Percentiles rank a stretch among this genome's conserved stretches.
phyloP scores from a whole-genome alignment of 2,329 filamentous ascomycete species.

The Achaetomium macrosporum region DNA sequence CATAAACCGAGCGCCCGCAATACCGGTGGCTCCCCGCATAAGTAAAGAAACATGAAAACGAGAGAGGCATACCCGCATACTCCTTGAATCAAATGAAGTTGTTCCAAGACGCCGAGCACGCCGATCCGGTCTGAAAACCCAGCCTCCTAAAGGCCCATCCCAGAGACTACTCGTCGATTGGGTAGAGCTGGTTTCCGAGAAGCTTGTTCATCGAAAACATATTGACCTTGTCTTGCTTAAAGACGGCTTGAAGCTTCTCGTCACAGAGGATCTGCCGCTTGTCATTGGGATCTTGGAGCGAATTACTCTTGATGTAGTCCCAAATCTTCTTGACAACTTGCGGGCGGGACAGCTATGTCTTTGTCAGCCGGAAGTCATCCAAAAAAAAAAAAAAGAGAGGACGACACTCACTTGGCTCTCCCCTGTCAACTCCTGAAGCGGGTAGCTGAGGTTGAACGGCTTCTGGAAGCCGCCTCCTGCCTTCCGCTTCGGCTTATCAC shows the following conservation, averaged over 20 bases:
- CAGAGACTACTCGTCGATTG: slow-evolving; percentile 57
- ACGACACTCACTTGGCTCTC: slow-evolving; percentile 54
- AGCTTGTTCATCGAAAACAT: slow-evolving; percentile 99
- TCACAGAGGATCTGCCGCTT: slow-evolving; percentile 92
- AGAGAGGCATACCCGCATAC: slow-evolving; percentile 1
- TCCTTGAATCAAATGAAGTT: slow-evolving; percentile 3
- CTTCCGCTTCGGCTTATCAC: slow-evolving; percentile 65
- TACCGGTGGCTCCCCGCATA: background rate
- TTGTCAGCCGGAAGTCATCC: background rate
- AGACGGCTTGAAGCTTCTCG: slow-evolving; percentile 83
- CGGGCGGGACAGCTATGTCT: slow-evolving; percentile 71
- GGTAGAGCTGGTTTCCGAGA: slow-evolving; percentile 82
- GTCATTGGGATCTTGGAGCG: slow-evolving; percentile 85
- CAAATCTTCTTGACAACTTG: slow-evolving; percentile 96
- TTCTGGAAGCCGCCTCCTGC: slow-evolving; percentile 92
- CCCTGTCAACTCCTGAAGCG: slow-evolving; percentile 64
- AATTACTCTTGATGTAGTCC: slow-evolving; percentile 84
- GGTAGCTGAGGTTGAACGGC: slow-evolving; percentile 66
- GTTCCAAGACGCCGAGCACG: slow-evolving; percentile 20
- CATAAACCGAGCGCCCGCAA: background rate
- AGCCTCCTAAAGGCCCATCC: background rate
- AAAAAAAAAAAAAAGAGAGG: background rate
- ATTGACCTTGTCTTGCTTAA: slow-evolving; percentile 84
- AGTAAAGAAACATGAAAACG: background rate
- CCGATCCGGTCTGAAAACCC: slow-evolving; percentile 16